Conservation (phyloP, 805 yeast species). For the Lipomyces mesembrius region DNA sequence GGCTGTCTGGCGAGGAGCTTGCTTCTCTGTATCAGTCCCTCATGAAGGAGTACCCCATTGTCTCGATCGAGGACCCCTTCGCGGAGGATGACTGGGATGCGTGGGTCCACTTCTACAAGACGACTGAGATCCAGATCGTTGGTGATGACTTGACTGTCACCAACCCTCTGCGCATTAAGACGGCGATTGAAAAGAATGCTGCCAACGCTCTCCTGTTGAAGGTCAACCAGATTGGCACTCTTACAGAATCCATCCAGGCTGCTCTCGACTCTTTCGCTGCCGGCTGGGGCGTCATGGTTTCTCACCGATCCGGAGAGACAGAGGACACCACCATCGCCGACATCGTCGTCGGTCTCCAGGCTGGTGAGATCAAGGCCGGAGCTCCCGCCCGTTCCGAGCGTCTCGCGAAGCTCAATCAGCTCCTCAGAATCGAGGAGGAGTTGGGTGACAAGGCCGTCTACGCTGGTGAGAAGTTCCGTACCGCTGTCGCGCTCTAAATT, state of each 20-base stretch:
- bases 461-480: constrained; percentile 37
- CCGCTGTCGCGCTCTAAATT: constrained; percentile 23
- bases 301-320: constrained; percentile 99
- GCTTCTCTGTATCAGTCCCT: constrained; percentile 81
- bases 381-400: constrained; percentile 99
- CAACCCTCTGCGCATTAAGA: constrained; percentile 91
- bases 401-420: constrained; percentile 98
- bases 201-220: constrained; percentile 93
- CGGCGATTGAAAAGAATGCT: constrained; percentile 95
- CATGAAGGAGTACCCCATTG: constrained; percentile 92
- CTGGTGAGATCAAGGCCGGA: constrained; percentile 99
- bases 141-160: constrained; percentile 99
- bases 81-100: constrained; percentile 99
- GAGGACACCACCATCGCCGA: constrained; percentile 99
- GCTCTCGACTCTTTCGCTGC: constrained; percentile 94
- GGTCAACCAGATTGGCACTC: constrained; percentile 98
- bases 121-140: constrained; percentile 73
- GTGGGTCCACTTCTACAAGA: constrained; percentile 81
- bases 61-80: constrained; percentile 97
- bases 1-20: constrained; percentile 87
- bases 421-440: constrained; percentile 97
- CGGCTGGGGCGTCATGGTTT: constrained; percentile 99
- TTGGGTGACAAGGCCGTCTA: constrained; percentile 94
- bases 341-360: constrained; percentile 94
- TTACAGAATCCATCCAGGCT: constrained; percentile 95